Evolutionary conservation across 805 yeast genomes (phyloP), one percentile per base, ranked within the genome.

Genomic region (Yarrowia alimentaria): DNA sequence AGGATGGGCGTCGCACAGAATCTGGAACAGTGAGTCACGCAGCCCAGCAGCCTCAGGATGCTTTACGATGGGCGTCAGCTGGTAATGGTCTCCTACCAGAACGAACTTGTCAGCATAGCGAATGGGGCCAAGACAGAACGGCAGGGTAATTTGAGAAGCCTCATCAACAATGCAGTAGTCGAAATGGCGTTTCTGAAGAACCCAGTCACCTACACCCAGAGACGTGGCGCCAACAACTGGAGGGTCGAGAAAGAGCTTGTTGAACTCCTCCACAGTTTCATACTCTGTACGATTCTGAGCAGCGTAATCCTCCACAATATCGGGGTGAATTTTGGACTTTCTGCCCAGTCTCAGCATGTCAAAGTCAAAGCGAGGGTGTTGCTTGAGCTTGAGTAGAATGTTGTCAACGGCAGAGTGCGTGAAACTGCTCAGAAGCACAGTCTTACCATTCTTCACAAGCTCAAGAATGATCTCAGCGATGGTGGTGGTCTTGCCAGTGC

Each of bases 371-470:
- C 16, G n/a, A 6, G 67, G 67, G 18, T 72, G 68, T 19, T 71
- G 69, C 33, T 69, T 61, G n/a, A 93, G 65, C 63, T 93, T 93
- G 32, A 86, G 66, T 48, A 91, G 67, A 47, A 93, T 87, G 59
- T 93, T 93, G 63, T 93, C 99, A 5, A 93, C 97, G 0, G 99
- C 98, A 0, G 97, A 85, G 63, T 93, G 94, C 0, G 99, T 93
- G 61, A 86, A 89, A 0, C 96, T 85, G 0, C 96, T 79, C 40
- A 93, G 66, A 18, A 93, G 68, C 1, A 93, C 83, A 0, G 84
- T 72, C 61, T 85, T 85, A 1, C 78, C 80, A 38, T 74, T 73
- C 1, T 68, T 66, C 3, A 81, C 83, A 21, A 93, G 63, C 31
- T 76, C 69, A 53, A 76, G 73, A 33, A 90, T 82, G 13, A 93